Percentiles rank a stretch among this genome's conserved stretches.
Conservation (phyloP, 179 eudicot genomes). For the Heliamphora pulchella region DNA sequence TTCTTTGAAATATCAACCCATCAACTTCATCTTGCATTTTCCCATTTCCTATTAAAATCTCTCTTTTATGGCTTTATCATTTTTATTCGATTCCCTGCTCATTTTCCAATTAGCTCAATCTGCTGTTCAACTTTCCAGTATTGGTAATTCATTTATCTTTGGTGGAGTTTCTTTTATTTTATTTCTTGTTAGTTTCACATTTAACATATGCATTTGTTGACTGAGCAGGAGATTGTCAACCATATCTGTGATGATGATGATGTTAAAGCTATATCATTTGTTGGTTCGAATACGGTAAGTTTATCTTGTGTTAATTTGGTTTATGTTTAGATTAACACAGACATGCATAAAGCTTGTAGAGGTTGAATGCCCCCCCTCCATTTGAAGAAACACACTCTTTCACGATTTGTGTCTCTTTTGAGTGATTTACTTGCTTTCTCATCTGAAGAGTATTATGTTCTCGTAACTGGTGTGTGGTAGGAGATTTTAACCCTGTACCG, state of each 20-base stretch:
- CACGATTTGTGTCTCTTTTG: not conserved
- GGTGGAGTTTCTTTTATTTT: not conserved
- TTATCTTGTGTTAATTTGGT: not conserved
- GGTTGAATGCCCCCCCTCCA: not conserved
- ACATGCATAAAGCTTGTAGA: not conserved
- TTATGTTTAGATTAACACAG: not conserved
- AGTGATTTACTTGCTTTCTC: not conserved
- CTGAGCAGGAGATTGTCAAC: slow-evolving; percentile 56
- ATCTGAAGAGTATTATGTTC: not conserved
- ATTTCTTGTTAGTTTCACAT: not conserved
- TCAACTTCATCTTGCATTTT: not conserved
- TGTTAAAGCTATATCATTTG: slow-evolving; percentile 62
- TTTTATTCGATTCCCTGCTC: not conserved
- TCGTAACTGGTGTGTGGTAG: too few species aligned
- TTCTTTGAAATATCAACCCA: not conserved
- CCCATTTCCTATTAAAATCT: not conserved
- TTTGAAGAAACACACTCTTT: not conserved
- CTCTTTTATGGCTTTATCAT: not conserved
- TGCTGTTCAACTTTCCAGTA: not conserved
- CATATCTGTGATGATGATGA: slow-evolving; percentile 62
- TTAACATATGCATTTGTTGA: not conserved
- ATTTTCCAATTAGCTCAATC: not conserved
- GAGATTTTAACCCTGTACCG: too few species aligned
- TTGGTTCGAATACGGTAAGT: slow-evolving; percentile 62
- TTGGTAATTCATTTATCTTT: not conserved